Conservation (phyloP, 371 early-diverging fungal genomes). For the Mortierella sp. region DNA sequence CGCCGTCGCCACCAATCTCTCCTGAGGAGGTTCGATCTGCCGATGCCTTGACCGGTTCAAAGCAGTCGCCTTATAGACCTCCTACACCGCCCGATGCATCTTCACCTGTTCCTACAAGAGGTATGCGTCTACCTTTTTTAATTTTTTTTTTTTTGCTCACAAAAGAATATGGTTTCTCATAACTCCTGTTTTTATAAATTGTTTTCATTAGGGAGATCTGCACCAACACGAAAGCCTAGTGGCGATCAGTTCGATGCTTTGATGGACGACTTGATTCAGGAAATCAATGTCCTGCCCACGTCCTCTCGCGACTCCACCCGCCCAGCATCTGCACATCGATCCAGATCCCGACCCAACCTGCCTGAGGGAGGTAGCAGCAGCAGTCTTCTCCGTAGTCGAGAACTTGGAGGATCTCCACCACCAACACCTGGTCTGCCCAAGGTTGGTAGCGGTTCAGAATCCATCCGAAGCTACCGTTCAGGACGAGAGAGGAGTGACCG, state of each 20-base stretch:
- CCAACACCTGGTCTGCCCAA: slow-evolving; percentile 47
- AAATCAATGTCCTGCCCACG: slow-evolving; percentile 58
- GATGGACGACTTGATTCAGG: slow-evolving; percentile 70
- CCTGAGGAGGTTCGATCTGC: slow-evolving; percentile 33
- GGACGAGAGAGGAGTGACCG: slow-evolving; percentile 31
- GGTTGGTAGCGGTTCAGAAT: slow-evolving; percentile 30
- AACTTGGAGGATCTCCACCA: slow-evolving; percentile 34
- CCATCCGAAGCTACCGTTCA: slow-evolving; percentile 55
- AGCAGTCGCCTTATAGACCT: slow-evolving; percentile 31
- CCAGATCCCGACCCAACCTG: slow-evolving; percentile 50
- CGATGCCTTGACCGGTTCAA: slow-evolving; percentile 16
- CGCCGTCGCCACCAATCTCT: slow-evolving; percentile 42
- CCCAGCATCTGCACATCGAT: slow-evolving; percentile 42
- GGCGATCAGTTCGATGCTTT: slow-evolving; percentile 62
- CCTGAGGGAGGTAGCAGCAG: slow-evolving; percentile 20
- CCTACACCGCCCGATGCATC: slow-evolving; percentile 45
- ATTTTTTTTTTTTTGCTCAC: neutral
- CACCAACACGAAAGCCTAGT: slow-evolving; percentile 34
- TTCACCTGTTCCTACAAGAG: slow-evolving; percentile 37
- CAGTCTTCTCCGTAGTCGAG: slow-evolving; percentile 10
- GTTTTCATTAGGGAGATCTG: slow-evolving; percentile 6
- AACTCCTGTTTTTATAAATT: too few species aligned
- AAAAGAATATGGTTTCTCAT: too few species aligned
- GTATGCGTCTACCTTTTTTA: slow-evolving; percentile 8
- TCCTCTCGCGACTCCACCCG: slow-evolving; percentile 41